Evolutionary conservation across 257 asterid species (phyloP), one percentile per base, ranked within the genome.

Genomic region (Capsicum chinense): DNA sequence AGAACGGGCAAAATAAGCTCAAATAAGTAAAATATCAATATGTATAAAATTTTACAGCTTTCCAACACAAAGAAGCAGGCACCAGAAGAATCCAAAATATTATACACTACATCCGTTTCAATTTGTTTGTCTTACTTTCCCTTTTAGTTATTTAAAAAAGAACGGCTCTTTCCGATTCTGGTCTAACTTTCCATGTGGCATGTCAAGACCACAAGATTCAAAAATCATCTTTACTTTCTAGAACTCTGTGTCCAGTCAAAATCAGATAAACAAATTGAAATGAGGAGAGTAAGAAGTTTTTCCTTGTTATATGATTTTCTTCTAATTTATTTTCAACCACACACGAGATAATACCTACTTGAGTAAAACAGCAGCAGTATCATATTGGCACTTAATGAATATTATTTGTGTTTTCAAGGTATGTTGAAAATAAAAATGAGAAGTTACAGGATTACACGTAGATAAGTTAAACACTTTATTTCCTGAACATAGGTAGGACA

Each of bases 401-500:
- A 37, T 1, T 26, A 48, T 54, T 52, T 14, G 14, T 26, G 64
- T 54, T 52, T 26, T 26, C 64, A 15, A 54, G 64, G 42, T 54
- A 54, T 8, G 81, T 35, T 78, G 21, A 76, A 76, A 52, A 52
- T 54, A 26, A 52, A 50, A 47, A 52, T 52, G 19, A 13, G 58
- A 76, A 76, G 81, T 26, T 26, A 52, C 44, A 13, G 62, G 64
- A 76, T 26, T 52, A 35, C 63, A 76, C 15, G 5, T 76, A 21
- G 62, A 76, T 26, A 52, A 52, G 63, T 76, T 21, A 76, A 74
- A 9, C 63, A 26, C 63, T 76, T 14, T 66, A 17, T 76, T 42
- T 21, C 10, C 73, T 52, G 26, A 6, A 37, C 60, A 63, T 37
- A 64, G 35, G 50, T 39, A 16, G 52, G 68, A 52, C 12, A 64